A percentile compares a stretch with the other conserved stretches of the same genome.
Conservation (phyloP, 108 stramenopile species). For the Nitzschia sp. region DNA sequence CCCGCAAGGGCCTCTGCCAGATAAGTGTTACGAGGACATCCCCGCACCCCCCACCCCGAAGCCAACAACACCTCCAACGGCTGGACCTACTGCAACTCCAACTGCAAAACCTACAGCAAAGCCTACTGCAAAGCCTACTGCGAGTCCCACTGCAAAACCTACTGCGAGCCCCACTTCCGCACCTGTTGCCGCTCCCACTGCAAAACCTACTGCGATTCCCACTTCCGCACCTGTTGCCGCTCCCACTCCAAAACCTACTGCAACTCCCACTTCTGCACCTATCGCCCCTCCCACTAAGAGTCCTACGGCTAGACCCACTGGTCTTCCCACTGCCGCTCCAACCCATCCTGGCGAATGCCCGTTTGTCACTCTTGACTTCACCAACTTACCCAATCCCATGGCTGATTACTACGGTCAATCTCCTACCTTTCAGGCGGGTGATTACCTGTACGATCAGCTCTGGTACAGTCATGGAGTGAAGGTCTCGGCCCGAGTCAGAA, state of each 20-base stretch:
- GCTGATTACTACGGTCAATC: no score
- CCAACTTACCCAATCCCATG: no score
- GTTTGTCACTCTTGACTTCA: no score
- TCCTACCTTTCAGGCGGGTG: no score
- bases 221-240: neutral
- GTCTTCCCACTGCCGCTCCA: conserved; percentile 1
- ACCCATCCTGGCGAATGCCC: no score
- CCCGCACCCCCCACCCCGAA: neutral
- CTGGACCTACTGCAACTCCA: neutral
- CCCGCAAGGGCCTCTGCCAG: neutral
- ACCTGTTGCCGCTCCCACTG: neutral
- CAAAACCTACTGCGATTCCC: neutral
- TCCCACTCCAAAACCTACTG: neutral
- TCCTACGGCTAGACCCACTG: conserved; percentile 18
- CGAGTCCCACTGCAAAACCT: neutral
- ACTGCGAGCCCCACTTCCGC: neutral
- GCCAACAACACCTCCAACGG: neutral
- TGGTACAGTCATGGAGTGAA: no score
- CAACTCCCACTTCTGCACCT: neutral
- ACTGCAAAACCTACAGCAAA: neutral
- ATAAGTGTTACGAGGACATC: neutral
- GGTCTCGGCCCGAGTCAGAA: no score
- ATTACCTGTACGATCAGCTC: no score
- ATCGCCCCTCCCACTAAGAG: neutral
- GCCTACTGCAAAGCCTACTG: conserved; percentile 12